Evolutionary conservation across 805 yeast species (phyloP).

Genomic region (Pichia manshurica): DNA sequence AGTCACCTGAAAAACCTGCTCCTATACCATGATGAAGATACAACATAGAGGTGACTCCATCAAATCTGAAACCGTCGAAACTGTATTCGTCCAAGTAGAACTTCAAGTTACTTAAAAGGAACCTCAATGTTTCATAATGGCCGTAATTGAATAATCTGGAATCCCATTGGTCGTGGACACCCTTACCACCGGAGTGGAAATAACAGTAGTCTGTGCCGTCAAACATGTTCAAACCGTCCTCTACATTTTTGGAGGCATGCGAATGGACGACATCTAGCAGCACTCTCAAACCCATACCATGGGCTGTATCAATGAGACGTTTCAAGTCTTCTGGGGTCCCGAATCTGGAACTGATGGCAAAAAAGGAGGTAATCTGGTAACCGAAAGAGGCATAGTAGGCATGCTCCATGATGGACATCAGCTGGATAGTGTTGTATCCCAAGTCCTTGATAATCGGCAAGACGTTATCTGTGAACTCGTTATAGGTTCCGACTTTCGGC

Average conservation of each 20-base stretch:
- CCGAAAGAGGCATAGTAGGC: slow-evolving; percentile 98
- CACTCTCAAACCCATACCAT: slow-evolving; percentile 78
- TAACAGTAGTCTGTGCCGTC: slow-evolving; percentile 95
- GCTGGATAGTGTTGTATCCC: slow-evolving; percentile 89
- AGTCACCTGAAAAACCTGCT: slow-evolving; percentile 83
- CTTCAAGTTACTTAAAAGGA: slow-evolving; percentile 76
- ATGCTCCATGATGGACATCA: slow-evolving; percentile 98
- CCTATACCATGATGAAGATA: slow-evolving; percentile 92
- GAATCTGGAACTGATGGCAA: slow-evolving; percentile 81
- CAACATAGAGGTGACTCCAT: slow-evolving; percentile 93
- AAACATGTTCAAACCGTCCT: slow-evolving; percentile 86
- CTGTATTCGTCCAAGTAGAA: slow-evolving; percentile 76
- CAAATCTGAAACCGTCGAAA: slow-evolving; percentile 95
- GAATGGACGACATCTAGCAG: slow-evolving; percentile 91
- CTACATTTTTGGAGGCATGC: slow-evolving; percentile 91
- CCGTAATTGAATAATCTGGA: slow-evolving; percentile 92
- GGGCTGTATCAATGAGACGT: slow-evolving; percentile 88
- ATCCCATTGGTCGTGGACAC: slow-evolving; percentile 91
- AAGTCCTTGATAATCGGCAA: slow-evolving; percentile 79
- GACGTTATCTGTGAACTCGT: slow-evolving; percentile 72
- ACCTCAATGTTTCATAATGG: slow-evolving; percentile 83
- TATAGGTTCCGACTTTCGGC: slow-evolving; percentile 76
- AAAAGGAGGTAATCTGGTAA: slow-evolving; percentile 91
- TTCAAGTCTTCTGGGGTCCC: slow-evolving; percentile 95
- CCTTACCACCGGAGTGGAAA: slow-evolving; percentile 83